phyloP scores from a whole-genome alignment of 148 eudicot genomes.

The Salicornia ramosissima region DNA sequence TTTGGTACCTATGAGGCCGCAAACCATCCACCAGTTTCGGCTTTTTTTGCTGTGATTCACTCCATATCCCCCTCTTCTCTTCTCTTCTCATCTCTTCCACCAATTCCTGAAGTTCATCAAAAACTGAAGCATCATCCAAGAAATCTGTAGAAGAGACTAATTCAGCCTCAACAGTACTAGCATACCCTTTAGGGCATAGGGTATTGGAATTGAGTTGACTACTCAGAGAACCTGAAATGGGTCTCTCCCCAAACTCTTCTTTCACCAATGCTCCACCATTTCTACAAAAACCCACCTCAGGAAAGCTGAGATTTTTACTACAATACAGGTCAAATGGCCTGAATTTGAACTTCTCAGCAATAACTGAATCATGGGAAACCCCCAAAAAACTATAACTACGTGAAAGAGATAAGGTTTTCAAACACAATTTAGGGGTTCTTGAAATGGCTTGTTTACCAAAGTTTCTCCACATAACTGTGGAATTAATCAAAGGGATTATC shows the following conservation, averaged over 20 bases:
- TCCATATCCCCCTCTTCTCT: constrained; percentile 31
- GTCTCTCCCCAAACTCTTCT: constrained; percentile 31
- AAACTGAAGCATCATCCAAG: constrained; percentile 46
- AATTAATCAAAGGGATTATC: constrained; percentile 21
- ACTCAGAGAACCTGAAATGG: constrained; percentile 23
- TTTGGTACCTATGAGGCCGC: constrained; percentile 40
- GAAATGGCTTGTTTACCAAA: constrained; percentile 37
- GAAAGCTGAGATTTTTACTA: constrained; percentile 26
- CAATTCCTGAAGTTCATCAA: constrained; percentile 59
- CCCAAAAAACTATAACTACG: constrained; percentile 43
- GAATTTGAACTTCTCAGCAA: constrained; percentile 26
- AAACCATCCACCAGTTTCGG: constrained; percentile 32
- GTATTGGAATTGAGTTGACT: constrained; percentile 29
- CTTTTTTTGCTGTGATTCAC: constrained; percentile 8
- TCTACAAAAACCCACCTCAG: constrained; percentile 40
- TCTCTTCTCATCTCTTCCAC: constrained; percentile 55
- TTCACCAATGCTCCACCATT: constrained; percentile 25
- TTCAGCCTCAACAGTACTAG: constrained; percentile 66
- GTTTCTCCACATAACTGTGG: constrained; percentile 62
- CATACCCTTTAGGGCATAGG: constrained; percentile 48
- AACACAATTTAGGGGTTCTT: constrained; percentile 27
- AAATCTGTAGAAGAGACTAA: constrained; percentile 34
- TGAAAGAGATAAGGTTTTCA: constrained; percentile 18
- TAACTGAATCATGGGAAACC: constrained; percentile 29
- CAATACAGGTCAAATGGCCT: constrained; percentile 24